Percentiles rank a stretch among this genome's conserved stretches.
These are phyloP conservation scores for Colletotrichum lentis DNA, from an alignment of 2,329 filamentous ascomycete genomes.

Conservation along the genomic window DNA sequence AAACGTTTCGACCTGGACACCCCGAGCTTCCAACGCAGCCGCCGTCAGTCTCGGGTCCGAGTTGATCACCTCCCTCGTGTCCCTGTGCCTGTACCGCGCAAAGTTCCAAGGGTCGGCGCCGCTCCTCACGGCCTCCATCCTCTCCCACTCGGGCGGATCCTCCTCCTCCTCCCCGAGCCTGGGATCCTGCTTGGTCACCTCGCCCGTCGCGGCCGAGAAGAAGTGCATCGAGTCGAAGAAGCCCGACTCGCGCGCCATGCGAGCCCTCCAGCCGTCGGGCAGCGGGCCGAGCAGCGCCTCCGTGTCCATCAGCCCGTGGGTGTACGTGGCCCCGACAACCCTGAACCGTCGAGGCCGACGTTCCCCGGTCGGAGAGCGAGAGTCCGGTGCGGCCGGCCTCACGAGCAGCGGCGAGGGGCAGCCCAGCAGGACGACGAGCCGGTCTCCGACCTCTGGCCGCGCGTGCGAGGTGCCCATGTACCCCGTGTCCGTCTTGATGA, in stretches of 20 bases:
- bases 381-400: background rate
- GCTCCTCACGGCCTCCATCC: background rate
- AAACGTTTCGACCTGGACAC: background rate
- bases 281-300: conserved; percentile 23
- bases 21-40: background rate
- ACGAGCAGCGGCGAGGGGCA: background rate
- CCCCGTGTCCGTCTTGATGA: background rate
- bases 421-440: background rate
- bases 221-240: conserved; percentile 12
- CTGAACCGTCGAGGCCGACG: background rate
- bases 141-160: background rate
- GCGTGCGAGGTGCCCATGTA: conserved; percentile 8
- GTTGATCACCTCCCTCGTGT: background rate
- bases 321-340: conserved; percentile 20
- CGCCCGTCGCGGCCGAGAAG: background rate
- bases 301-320: conserved; percentile 20
- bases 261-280: conserved; percentile 1
- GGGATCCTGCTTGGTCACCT: background rate
- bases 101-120: conserved; percentile 1
- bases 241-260: background rate
- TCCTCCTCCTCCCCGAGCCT: background rate
- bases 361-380: background rate
- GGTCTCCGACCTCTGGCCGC: background rate
- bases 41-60: background rate
- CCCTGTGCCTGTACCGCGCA: background rate